Conservation (phyloP, 805 yeast species). For the Helenozyma rhizophorensis region DNA sequence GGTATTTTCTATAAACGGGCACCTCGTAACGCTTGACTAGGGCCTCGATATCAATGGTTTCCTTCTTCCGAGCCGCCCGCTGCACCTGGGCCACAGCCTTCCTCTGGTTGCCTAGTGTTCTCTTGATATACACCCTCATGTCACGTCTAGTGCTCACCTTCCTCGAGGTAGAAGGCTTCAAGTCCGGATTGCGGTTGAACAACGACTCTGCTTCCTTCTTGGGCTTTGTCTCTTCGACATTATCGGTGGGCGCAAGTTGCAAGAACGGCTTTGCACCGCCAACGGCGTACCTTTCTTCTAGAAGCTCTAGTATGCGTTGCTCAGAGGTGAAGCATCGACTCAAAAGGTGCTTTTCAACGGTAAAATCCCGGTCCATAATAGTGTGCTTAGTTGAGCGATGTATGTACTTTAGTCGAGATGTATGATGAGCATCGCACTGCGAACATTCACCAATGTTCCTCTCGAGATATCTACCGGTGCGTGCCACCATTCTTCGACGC, state of each 20-base stretch:
- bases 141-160: constrained; percentile 34
- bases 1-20: constrained; percentile 47
- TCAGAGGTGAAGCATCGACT: constrained; percentile 39
- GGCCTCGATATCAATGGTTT: constrained; percentile 15
- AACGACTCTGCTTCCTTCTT: constrained; percentile 2
- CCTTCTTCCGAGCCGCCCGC: constrained; percentile 21
- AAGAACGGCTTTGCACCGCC: too few species aligned
- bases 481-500: too few species aligned
- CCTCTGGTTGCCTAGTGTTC: constrained; percentile 36
- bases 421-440: too few species aligned
- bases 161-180: constrained; percentile 14
- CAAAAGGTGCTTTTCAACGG: constrained; percentile 44
- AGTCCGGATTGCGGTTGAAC: constrained; percentile 3
- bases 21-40: constrained; percentile 24
- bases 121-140: constrained; percentile 38
- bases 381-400: not conserved
- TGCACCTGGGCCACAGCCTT: constrained; percentile 34
- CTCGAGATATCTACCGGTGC: too few species aligned
- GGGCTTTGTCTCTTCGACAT: constrained; percentile 9
- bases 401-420: too few species aligned
- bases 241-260: constrained; percentile 31
- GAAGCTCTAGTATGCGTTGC: constrained; percentile 34
- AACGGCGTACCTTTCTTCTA: constrained; percentile 45
- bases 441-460: too few species aligned
- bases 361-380: constrained; percentile 39